phyloP scores from a whole-genome alignment of 257 asterid genomes.

The Jacaranda mimosifolia region DNA sequence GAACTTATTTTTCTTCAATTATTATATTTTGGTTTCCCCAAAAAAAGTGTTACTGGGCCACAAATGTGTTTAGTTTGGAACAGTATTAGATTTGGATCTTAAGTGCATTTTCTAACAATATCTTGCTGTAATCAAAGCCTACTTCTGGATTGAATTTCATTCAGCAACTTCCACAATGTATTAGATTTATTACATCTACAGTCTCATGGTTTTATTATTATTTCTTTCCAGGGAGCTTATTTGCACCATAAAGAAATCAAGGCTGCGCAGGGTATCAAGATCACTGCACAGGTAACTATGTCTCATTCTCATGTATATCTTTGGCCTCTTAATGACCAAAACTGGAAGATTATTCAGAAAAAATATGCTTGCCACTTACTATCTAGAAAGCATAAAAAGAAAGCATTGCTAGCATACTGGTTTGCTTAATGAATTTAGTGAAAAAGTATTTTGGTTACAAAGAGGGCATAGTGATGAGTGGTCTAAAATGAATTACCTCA shows the following conservation, averaged over 20 bases:
- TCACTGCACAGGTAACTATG: constrained; percentile 82
- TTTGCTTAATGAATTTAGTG: constrained; percentile 18
- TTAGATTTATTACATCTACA: not conserved
- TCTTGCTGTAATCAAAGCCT: constrained; percentile 18
- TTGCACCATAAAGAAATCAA: constrained; percentile 92
- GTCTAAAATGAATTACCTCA: constrained; percentile 4
- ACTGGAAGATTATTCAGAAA: not conserved
- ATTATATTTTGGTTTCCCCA: not conserved
- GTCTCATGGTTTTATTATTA: constrained; percentile 24
- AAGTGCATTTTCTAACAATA: not conserved
- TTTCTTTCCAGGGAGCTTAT: constrained; percentile 78
- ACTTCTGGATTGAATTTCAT: constrained; percentile 10
- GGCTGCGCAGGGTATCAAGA: constrained; percentile 98
- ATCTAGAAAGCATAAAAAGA: not conserved
- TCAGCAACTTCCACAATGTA: not conserved
- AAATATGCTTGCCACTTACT: not conserved
- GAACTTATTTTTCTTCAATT: not conserved
- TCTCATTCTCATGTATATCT: constrained; percentile 14
- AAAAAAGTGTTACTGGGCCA: constrained; percentile 9
- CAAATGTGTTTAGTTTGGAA: not conserved
- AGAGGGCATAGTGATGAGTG: not conserved
- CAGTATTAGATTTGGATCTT: constrained; percentile 27
- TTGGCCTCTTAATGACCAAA: constrained; percentile 9
- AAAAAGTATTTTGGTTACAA: not conserved
- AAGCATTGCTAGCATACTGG: not conserved